phyloP scores from a whole-genome alignment of 2,329 filamentous ascomycete species.

The Mollisia scopiformis region DNA sequence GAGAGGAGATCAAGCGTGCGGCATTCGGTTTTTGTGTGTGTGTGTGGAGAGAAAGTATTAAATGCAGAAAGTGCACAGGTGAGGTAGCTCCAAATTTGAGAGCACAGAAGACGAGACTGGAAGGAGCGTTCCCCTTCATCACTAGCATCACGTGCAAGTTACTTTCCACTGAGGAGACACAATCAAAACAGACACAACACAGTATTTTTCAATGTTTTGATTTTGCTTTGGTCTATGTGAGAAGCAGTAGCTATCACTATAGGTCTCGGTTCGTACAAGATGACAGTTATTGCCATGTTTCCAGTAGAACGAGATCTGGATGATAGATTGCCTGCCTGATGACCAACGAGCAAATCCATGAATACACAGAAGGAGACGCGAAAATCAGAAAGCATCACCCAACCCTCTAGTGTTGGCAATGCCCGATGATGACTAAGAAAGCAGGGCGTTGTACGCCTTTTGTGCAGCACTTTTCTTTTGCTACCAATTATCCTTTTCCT shows the following conservation, averaged over 20 bases:
- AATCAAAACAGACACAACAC: not conserved
- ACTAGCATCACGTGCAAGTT: no score
- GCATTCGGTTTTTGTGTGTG: not conserved
- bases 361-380: conserved; percentile 33
- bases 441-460: conserved; percentile 24
- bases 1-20: not conserved
- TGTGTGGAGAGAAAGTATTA: not conserved
- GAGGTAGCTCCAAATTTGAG: not conserved
- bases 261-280: conserved; percentile 24
- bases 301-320: conserved; percentile 27
- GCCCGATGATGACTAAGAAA: conserved; percentile 34
- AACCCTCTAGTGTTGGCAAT: conserved; percentile 37
- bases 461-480: conserved; percentile 39
- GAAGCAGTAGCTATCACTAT: conserved; percentile 27
- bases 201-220: conserved; percentile 25
- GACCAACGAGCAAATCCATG: conserved; percentile 34
- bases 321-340: conserved; percentile 29
- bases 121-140: no score
- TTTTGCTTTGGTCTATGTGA: conserved; percentile 33
- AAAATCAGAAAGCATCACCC: conserved; percentile 35
- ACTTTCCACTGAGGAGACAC: no score
- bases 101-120: no score
- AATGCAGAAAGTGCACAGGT: not conserved
- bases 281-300: conserved; percentile 14
- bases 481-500: conserved; percentile 35